phyloP scores from a whole-genome alignment of 2,329 filamentous ascomycete genomes.

The Beauveria bassiana region DNA sequence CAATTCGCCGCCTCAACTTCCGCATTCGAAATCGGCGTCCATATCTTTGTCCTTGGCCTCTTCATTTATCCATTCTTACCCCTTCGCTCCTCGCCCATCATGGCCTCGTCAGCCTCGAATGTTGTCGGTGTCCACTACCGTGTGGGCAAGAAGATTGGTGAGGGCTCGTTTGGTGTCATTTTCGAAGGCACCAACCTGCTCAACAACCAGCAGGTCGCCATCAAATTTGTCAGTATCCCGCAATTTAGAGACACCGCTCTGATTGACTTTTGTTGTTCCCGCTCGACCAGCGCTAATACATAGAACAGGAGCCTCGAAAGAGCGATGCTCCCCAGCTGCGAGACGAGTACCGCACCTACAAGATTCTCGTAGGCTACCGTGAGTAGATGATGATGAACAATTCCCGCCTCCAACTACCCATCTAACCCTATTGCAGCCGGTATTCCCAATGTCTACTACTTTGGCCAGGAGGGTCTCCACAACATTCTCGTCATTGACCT shows the following conservation, averaged over 20 bases:
- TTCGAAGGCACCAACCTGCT: conserved; percentile 97
- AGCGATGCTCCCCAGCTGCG: conserved; percentile 95
- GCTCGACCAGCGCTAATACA: conserved; percentile 1
- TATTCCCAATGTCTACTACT: conserved; percentile 99
- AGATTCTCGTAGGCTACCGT: conserved; percentile 99
- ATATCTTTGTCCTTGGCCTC: neutral
- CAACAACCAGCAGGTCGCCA: conserved; percentile 98
- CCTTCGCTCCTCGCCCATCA: conserved; percentile 32
- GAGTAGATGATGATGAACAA: conserved; percentile 34
- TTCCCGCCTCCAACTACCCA: conserved; percentile 1
- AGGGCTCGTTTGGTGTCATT: conserved; percentile 97
- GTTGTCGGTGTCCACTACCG: conserved; percentile 98
- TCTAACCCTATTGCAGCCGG: conserved; percentile 54
- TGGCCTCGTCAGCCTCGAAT: conserved; percentile 88
- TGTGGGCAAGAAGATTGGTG: conserved; percentile 98
- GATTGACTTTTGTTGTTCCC: neutral
- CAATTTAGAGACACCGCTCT: neutral
- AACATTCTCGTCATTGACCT: conserved; percentile 98
- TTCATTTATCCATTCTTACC: neutral
- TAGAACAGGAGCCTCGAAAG: conserved; percentile 83
- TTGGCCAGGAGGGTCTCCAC: conserved; percentile 95
- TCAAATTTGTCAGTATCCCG: conserved; percentile 79
- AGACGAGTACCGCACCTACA: conserved; percentile 98
- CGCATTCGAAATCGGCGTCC: neutral
- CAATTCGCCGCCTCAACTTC: neutral